Evolutionary conservation across 2,329 filamentous ascomycete species (phyloP), one percentile per base, ranked within the genome.

Genomic region (Fusarium aywerte): DNA sequence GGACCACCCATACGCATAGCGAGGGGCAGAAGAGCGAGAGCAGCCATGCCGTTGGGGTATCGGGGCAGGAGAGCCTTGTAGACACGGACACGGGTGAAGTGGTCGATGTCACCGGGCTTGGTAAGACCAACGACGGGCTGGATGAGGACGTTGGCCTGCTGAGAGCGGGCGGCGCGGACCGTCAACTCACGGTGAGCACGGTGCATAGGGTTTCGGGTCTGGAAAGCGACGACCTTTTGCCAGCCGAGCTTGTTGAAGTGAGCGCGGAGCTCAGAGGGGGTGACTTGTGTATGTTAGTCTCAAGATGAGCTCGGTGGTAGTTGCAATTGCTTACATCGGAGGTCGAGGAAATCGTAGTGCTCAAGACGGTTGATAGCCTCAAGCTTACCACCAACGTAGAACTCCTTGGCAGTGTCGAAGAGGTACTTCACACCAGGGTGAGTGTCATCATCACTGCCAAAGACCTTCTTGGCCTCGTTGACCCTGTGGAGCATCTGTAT

Each of bases 171-270:
- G 72, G 96, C 96, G 76, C 96, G 93, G 76, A 99, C 96, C 61
- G 96, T 99, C 80, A 99, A 85, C 84, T 99, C 96, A 82, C 96
- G 89, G 83, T 99, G 96, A 79, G 96, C 96, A 76, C 96, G 92
- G 85, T 99, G 96, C 96, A 99, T 99, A 74, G 96, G 96, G 84
- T 99, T 99, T 80, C 94, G 86, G 70, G 96, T 99, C 87, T 99
- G 96, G 91, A 99, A 99, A 77, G 96, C 96, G 69, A 99, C 96
- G 73, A 99, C 95, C 80, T 91, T 90, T 80, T 92, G 90, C 96
- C 96, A 99, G 82, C 96, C 96, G 74, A 99, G 93, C 88, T 99
- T 99, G 87, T 98, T 96, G 78, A 99, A 99, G 86, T 98, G 95
- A 69, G 92, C 85, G 75, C 96, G 92, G 75, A 99, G 87, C 84